phyloP scores from a whole-genome alignment of 352 stramenopile species.

The Pythium phragmiticola region DNA sequence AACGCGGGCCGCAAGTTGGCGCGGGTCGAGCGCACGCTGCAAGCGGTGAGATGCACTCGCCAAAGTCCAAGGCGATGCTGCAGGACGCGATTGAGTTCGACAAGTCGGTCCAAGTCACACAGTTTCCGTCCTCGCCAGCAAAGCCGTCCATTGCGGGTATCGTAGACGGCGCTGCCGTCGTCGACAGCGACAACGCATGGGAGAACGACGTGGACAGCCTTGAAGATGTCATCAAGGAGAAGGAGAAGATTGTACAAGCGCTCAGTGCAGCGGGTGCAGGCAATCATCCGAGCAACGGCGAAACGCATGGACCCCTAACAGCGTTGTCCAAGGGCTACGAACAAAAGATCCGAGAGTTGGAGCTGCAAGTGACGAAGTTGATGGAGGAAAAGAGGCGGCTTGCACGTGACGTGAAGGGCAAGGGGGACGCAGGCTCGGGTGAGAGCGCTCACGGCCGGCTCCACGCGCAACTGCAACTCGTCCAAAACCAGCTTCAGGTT shows the following conservation, averaged over 20 bases:
- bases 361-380: constrained; percentile 31
- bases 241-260: constrained; percentile 46
- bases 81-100: constrained; percentile 38
- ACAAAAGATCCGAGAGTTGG: constrained; percentile 38
- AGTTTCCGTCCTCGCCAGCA: constrained; percentile 15
- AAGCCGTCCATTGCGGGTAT: background rate
- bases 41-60: constrained; percentile 20
- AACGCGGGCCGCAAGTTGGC: constrained; percentile 2
- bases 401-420: constrained; percentile 21
- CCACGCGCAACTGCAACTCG: constrained; percentile 27
- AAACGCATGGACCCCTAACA: constrained; percentile 30
- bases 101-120: constrained; percentile 29
- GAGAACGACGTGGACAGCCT: constrained; percentile 32
- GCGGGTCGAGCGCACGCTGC: constrained; percentile 12
- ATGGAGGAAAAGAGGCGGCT: constrained; percentile 32
- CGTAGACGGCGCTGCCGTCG: background rate
- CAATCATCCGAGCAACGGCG: background rate
- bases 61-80: constrained; percentile 29
- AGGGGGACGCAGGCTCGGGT: constrained; percentile 1
- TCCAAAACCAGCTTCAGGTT: constrained; percentile 35
- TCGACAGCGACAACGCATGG: constrained; percentile 16
- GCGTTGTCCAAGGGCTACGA: constrained; percentile 40
- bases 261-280: constrained; percentile 11
- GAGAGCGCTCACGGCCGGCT: constrained; percentile 17
- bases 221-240: constrained; percentile 48